Evolutionary conservation across 176 grass and related monocot genomes (phyloP), one percentile per base, ranked within the genome.

Genomic region (Oryza australiensis): DNA sequence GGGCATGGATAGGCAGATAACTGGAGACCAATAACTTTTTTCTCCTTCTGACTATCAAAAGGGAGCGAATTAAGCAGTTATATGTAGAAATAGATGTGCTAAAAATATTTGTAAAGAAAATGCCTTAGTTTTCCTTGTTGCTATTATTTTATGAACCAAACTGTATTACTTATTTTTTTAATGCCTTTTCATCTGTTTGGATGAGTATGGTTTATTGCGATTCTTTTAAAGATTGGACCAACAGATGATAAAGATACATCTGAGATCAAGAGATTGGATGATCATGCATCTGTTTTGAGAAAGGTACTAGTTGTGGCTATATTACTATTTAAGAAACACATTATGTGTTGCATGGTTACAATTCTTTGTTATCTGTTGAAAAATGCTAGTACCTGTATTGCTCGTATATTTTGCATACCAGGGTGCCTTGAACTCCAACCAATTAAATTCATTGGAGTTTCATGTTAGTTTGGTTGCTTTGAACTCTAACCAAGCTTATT

Each of bases 191-290:
- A 1, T 71, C 13, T 26, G 33, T 38, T 40, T 62, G 15, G 13
- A 26, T 41, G 18, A 7, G 16, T 22, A 26, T 22, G 12, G 3
- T 10, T 15, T 70, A 23, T 4, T 35, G 16, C 1, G 0, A 24
- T 76, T 75, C 4, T 5, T 63, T 75, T 85, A 97, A 89, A 94
- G 15, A 73, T 30, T 40, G 78, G 68, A 51, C n/a, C 74, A 81
- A 77, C 74, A 30, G 85, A 79, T 66, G 40, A 63, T 0, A 88
- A 88, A 94, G 77, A 92, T 51, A 45, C 67, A 77, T 35, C 38
- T 89, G 89, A 97, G 55, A 71, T 94, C 14, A 88, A 92, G 70
- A 90, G 57, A 64, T 83, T 97, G 70, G 87, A 94, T 72, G 92
- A 87, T 26, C 83, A 37, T 78, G 89, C 87, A 41, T 85, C 85